phyloP scores from a whole-genome alignment of 495 filamentous ascomycete species.

The Penicillium verhagenii region DNA sequence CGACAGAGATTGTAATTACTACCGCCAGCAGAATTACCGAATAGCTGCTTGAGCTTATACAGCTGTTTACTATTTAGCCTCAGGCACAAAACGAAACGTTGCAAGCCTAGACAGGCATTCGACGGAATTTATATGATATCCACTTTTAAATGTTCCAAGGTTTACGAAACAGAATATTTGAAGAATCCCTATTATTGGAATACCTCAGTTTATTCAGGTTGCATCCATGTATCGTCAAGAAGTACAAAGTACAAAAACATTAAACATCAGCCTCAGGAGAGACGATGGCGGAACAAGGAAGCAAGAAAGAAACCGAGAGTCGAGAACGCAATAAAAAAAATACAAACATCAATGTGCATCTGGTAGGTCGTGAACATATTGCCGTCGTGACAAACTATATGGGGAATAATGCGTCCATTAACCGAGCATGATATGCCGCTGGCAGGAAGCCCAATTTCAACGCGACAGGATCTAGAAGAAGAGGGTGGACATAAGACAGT shows the following conservation, averaged over 20 bases:
- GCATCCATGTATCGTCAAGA: neutral
- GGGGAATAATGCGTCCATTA: slow-evolving; percentile 38
- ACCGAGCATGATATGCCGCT: slow-evolving; percentile 12
- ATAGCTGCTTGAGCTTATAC: too few relatives aligned
- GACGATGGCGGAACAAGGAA: slow-evolving; percentile 1
- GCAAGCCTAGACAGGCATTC: neutral
- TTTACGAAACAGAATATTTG: too few relatives aligned
- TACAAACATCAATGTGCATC: slow-evolving; percentile 14
- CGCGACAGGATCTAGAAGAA: slow-evolving; percentile 10
- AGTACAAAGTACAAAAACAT: neutral
- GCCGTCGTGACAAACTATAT: slow-evolving; percentile 40
- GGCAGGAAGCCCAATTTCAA: slow-evolving; percentile 8
- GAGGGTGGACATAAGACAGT: slow-evolving; percentile 2
- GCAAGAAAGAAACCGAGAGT: neutral
- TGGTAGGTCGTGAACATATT: slow-evolving; percentile 25
- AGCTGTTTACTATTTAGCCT: too few relatives aligned
- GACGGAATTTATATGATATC: neutral
- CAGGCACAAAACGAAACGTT: neutral
- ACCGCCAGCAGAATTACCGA: too few relatives aligned
- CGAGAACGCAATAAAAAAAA: slow-evolving; percentile 8
- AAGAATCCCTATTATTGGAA: too few relatives aligned
- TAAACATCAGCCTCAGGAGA: neutral
- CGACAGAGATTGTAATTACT: too few relatives aligned
- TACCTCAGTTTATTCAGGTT: neutral
- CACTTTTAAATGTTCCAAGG: too few relatives aligned